A percentile compares a stretch with the other conserved stretches of the same genome.
phyloP scores from a whole-genome alignment of 1,284 basidiomycete genomes.

The Tremellales sp. region DNA sequence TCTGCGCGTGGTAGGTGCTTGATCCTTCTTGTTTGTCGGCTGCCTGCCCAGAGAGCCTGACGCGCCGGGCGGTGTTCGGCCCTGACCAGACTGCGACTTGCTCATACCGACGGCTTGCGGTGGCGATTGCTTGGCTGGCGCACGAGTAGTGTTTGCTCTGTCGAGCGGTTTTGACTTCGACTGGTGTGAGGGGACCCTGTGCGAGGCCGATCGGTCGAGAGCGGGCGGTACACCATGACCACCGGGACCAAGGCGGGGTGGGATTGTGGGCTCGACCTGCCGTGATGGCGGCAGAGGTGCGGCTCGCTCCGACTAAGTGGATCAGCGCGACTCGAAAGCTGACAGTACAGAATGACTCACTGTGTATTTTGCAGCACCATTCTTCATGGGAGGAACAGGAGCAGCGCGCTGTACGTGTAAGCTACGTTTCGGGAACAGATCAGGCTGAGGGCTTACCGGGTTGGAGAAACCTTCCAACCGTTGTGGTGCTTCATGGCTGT shows the following conservation, averaged over 20 bases:
- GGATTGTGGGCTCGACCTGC: slow-evolving; percentile 27
- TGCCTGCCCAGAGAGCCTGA: slow-evolving; percentile 29
- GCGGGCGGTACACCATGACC: slow-evolving; percentile 17
- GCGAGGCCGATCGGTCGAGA: slow-evolving; percentile 47
- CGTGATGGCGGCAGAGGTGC: slow-evolving; percentile 27
- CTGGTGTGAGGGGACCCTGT: slow-evolving; percentile 37
- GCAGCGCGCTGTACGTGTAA: slow-evolving; percentile 26
- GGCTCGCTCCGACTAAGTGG: slow-evolving; percentile 23
- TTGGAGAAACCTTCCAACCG: slow-evolving; percentile 27
- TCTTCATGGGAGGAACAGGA: slow-evolving; percentile 33
- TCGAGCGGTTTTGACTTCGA: slow-evolving; percentile 38
- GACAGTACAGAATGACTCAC: slow-evolving; percentile 7
- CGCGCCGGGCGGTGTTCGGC: slow-evolving; percentile 16
- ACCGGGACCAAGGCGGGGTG: slow-evolving; percentile 20
- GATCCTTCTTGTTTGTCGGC: slow-evolving; percentile 31
- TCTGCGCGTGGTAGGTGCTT: slow-evolving; percentile 60
- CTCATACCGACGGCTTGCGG: slow-evolving; percentile 25
- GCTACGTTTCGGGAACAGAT: neutral
- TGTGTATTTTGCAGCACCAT: slow-evolving; percentile 15
- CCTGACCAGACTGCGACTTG: slow-evolving; percentile 40
- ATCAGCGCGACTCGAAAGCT: neutral
- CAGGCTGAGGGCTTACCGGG: slow-evolving; percentile 21
- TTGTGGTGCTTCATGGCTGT: slow-evolving; percentile 26
- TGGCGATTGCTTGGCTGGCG: slow-evolving; percentile 27
- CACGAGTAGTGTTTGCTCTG: slow-evolving; percentile 50